phyloP scores from a whole-genome alignment of 2,329 filamentous ascomycete species.

The Parasarocladium wereldwijsianum region DNA sequence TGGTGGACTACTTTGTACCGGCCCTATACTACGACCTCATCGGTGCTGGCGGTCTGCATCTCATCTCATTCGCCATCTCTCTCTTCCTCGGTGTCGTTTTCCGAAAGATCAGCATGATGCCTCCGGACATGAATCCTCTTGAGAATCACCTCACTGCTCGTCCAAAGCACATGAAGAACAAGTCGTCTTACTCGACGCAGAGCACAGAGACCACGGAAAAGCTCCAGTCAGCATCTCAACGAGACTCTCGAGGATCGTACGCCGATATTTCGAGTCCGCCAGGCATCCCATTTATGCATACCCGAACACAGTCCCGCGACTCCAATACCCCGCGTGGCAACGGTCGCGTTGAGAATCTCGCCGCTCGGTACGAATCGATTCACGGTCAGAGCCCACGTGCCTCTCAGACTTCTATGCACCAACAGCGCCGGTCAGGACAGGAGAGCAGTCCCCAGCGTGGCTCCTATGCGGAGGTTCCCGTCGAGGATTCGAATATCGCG shows the following conservation, averaged over 20 bases:
- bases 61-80: constrained; percentile 55
- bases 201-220: constrained; percentile 38
- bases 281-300: constrained; percentile 68
- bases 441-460: constrained; percentile 20
- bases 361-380: constrained; percentile 37
- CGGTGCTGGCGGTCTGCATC: constrained; percentile 50
- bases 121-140: constrained; percentile 90
- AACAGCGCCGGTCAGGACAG: constrained; percentile 30
- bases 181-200: constrained; percentile 36
- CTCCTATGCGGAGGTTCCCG: constrained; percentile 35
- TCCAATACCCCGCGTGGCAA: constrained; percentile 35
- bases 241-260: constrained; percentile 27
- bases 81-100: constrained; percentile 67
- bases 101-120: constrained; percentile 65
- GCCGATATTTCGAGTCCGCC: constrained; percentile 31
- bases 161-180: constrained; percentile 58
- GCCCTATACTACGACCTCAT: constrained; percentile 56
- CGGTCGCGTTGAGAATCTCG: constrained; percentile 39
- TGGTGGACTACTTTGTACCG: constrained; percentile 45
- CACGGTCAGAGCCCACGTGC: constrained; percentile 24
- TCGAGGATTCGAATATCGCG: constrained; percentile 22
- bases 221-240: constrained; percentile 35
- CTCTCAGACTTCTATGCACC: constrained; percentile 26
- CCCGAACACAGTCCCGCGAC: constrained; percentile 47
- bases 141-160: constrained; percentile 73